Base-by-base conservation (phyloP, 2,329 filamentous ascomycete species). In the Fonsecaea nubica region DNA sequence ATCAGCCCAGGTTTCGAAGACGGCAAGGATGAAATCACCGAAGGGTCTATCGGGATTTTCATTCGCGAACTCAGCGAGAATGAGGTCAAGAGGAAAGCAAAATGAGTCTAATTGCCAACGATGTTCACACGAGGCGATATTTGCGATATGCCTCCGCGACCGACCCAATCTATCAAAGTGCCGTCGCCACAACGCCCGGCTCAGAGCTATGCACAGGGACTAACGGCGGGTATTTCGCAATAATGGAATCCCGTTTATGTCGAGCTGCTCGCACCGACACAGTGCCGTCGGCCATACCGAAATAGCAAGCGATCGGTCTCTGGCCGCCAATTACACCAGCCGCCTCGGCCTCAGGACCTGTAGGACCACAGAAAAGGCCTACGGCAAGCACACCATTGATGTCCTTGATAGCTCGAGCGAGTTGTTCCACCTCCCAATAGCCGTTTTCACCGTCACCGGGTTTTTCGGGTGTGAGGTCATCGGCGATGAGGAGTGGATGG, bases 241-340 rank as follows among this genome's bases (percentile, higher is more conserved):
- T 65, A 33, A 73, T 54, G 10, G 69, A 71, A 58, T 69, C 56
- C 25, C 65, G 67, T 65, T 73, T 74, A 58, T 75, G 72, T 38
- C 74, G 76, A 15, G 82, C 81, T 67, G 76, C 78, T 70, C 83
- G 76, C 56, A 89, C 82, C 74, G 89, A 80, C 13, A 91, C 89
- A 10, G 82, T 83, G 3, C 91, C 91, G 75, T 92, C 91, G 53
- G 90, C 86, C 87, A 95, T 91, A 40, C 95, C 95, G 80, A 98
- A 99, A 81, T 98, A 99, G 30, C 92, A 93, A 33, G 93, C 93
- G 12, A 97, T 86, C 0, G 95, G 95, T 81, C 94, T 96, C 81
- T 97, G 92, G 0, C 92, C 93, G 56, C 91, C 90, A 56, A 87
- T 80, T 74, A 84, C 80, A 70, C 87, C 84, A 65, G 85, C 82